Evolutionary conservation across 208 protist genomes (phyloP).

Genomic region (Crithidia bombi): DNA sequence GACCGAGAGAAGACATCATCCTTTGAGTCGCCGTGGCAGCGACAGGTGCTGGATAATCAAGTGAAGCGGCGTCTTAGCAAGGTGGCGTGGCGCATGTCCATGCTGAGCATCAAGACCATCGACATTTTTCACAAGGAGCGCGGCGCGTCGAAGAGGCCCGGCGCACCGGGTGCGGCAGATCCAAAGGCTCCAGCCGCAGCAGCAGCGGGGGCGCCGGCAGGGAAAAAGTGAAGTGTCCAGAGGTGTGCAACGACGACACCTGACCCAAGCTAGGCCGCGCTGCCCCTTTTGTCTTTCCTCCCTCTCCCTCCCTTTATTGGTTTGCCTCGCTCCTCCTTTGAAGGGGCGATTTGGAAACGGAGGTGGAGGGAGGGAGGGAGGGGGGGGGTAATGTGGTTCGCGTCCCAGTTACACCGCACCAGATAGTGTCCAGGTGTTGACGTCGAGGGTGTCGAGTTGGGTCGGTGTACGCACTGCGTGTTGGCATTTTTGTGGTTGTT

Average conservation of each 20-base stretch:
- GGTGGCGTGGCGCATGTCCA: constrained; percentile 77
- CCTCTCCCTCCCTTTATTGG: no score
- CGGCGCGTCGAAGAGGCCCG: constrained; percentile 67
- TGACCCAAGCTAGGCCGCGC: neutral
- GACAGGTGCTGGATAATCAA: constrained; percentile 85
- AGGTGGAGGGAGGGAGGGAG: no score
- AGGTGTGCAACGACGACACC: neutral
- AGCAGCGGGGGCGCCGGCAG: constrained; percentile 19
- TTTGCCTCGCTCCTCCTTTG: no score
- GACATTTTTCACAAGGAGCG: constrained; percentile 91
- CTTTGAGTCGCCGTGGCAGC: constrained; percentile 87
- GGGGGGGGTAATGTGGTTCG: no score
- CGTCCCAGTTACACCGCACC: no score
- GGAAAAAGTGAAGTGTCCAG: constrained; percentile 33
- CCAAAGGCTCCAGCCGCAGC: constrained; percentile 13
- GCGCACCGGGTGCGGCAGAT: constrained; percentile 39
- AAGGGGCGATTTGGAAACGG: no score
- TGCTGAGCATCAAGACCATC: constrained; percentile 80
- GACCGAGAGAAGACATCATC: constrained; percentile 59
- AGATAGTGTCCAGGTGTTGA: no score
- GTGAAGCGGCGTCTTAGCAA: constrained; percentile 72
- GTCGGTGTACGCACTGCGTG: no score
- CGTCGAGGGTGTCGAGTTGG: no score
- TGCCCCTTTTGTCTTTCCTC: neutral
- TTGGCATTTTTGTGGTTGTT: no score